Percentiles rank a stretch among this genome's conserved stretches.
These are phyloP conservation scores for Ashbya aceris DNA, from an alignment of 1,139 yeast species.

Conservation along the genomic window DNA sequence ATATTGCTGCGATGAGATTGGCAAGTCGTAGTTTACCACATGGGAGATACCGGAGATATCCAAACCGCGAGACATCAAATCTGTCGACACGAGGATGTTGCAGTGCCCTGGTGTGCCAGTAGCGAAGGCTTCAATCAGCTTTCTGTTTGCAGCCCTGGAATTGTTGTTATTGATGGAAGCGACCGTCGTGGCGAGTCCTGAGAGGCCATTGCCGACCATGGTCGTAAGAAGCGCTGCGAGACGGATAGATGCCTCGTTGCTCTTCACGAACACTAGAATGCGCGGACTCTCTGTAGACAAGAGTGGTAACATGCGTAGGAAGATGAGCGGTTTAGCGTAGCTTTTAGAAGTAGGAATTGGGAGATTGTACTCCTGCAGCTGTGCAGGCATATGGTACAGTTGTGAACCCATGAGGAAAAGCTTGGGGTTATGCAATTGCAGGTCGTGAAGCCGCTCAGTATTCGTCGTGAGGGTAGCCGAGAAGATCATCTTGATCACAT, in stretches of 20 bases:
- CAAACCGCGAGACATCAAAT: conserved; percentile 89
- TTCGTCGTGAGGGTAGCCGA: conserved; percentile 93
- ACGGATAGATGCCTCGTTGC: conserved; percentile 80
- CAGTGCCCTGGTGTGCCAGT: conserved; percentile 25
- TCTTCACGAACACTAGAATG: conserved; percentile 64
- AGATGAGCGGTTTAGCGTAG: conserved; percentile 63
- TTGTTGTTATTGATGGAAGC: conserved; percentile 44
- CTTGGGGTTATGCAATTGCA: conserved; percentile 61
- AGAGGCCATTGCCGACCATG: conserved; percentile 30
- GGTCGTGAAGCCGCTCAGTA: conserved; percentile 70
- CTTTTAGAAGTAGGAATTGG: conserved; percentile 48
- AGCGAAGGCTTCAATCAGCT: conserved; percentile 49
- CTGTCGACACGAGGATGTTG: conserved; percentile 72
- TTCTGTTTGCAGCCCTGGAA: conserved; percentile 38
- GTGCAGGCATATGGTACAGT: conserved; percentile 45
- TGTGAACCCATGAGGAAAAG: conserved; percentile 60
- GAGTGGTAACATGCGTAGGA: conserved; percentile 46
- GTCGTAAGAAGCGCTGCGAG: conserved; percentile 51
- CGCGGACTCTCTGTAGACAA: conserved; percentile 19
- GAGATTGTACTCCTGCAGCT: conserved; percentile 44
- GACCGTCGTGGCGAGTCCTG: conserved; percentile 20
- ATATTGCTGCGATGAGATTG: conserved; percentile 81
- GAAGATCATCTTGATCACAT: conserved; percentile 56
- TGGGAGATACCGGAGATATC: conserved; percentile 64
- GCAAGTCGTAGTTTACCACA: conserved; percentile 85